Conservation (phyloP, 2,329 filamentous ascomycete genomes). For the Botrytis cinerea region DNA sequence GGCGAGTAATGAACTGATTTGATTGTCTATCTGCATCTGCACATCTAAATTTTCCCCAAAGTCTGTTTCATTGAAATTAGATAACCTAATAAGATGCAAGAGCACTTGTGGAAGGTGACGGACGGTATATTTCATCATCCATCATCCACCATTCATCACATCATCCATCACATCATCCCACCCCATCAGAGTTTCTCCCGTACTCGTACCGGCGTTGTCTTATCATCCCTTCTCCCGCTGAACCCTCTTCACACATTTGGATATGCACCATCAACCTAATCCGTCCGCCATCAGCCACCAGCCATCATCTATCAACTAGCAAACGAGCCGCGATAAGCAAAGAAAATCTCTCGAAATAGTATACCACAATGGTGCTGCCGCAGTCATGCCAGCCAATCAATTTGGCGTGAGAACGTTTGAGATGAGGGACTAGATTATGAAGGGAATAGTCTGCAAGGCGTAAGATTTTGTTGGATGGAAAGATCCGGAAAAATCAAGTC, state of each 20-base stretch:
- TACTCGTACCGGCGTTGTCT: not conserved
- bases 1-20: not conserved
- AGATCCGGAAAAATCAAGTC: not conserved
- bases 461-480: not conserved
- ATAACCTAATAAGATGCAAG: not conserved
- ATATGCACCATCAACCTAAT: not conserved
- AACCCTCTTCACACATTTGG: not conserved
- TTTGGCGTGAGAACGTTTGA: not conserved
- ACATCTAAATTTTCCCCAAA: not conserved
- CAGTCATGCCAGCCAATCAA: not conserved
- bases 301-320: not conserved
- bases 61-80: not conserved
- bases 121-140: not conserved
- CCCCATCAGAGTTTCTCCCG: not conserved
- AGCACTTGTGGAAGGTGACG: not conserved
- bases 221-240: not conserved
- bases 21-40: not conserved
- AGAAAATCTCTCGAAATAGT: slow-evolving; percentile 1
- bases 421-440: not conserved
- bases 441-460: not conserved
- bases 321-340: not conserved
- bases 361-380: not conserved
- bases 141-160: not conserved
- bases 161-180: not conserved
- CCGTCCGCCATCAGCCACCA: not conserved